phyloP scores from a whole-genome alignment of 2,329 filamentous ascomycete genomes.

The Mollisia scopiformis region DNA sequence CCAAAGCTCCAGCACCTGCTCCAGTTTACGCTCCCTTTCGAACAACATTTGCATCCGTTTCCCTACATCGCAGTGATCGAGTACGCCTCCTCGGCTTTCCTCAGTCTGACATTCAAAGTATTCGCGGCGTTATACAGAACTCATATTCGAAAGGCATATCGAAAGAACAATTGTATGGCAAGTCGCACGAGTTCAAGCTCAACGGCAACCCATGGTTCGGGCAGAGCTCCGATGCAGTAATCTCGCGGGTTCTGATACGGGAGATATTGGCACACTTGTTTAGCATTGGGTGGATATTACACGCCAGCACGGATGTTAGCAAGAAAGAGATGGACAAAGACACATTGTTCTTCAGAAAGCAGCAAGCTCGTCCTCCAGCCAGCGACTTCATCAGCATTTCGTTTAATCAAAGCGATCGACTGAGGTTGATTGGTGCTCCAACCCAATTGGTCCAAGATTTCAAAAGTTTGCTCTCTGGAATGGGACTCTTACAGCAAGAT shows the following conservation, averaged over 20 bases:
- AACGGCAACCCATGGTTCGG: constrained; percentile 40
- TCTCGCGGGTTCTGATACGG: constrained; percentile 37
- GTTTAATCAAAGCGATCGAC: constrained; percentile 36
- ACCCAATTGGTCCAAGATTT: constrained; percentile 26
- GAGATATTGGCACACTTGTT: constrained; percentile 39
- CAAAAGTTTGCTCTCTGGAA: constrained; percentile 19
- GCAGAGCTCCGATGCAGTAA: constrained; percentile 32
- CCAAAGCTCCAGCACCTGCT: background rate
- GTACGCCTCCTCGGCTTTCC: constrained; percentile 43
- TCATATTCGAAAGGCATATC: constrained; percentile 39
- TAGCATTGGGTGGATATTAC: constrained; percentile 42
- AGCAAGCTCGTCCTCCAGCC: constrained; percentile 37
- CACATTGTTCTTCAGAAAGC: constrained; percentile 42
- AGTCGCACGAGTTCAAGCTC: constrained; percentile 42
- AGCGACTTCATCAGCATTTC: constrained; percentile 43
- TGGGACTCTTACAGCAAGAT: constrained; percentile 25
- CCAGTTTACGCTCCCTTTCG: constrained; percentile 26
- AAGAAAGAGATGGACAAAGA: constrained; percentile 40
- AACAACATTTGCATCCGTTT: constrained; percentile 36
- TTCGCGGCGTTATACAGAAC: constrained; percentile 31
- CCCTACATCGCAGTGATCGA: constrained; percentile 36
- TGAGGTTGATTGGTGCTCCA: constrained; percentile 40
- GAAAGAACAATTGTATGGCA: constrained; percentile 36
- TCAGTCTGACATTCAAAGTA: constrained; percentile 29
- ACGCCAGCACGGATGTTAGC: constrained; percentile 39